Conservation (phyloP, 2,329 filamentous ascomycete genomes). For the Sporothrix schenckii region DNA sequence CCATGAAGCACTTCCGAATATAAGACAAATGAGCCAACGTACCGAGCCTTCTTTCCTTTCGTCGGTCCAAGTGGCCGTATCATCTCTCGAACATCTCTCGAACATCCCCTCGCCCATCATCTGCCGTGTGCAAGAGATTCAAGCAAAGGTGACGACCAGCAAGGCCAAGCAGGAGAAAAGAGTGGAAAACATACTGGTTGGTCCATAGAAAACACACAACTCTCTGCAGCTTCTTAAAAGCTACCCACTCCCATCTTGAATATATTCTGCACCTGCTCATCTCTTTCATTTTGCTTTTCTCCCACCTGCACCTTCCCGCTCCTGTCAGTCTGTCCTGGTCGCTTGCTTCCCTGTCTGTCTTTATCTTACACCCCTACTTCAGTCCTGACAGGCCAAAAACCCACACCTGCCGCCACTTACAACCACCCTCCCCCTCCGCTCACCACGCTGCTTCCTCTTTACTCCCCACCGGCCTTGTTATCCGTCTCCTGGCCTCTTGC, state of each 20-base stretch:
- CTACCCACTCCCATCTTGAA: background rate
- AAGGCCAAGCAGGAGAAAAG: background rate
- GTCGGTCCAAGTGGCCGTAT: slow-evolving; percentile 8
- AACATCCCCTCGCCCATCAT: background rate
- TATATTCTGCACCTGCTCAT: background rate
- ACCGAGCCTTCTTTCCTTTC: background rate
- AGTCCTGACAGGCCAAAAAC: background rate
- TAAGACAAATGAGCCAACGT: background rate
- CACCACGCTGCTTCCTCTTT: background rate
- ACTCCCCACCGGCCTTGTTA: background rate
- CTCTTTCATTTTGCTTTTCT: background rate
- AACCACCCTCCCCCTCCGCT: background rate
- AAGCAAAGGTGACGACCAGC: background rate
- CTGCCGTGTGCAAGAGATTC: background rate
- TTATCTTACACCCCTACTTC: slow-evolving; percentile 1
- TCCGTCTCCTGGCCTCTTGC: background rate
- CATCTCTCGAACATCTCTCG: background rate
- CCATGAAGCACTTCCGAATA: background rate
- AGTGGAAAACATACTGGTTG: background rate
- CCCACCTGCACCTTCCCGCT: background rate
- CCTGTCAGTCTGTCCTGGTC: background rate
- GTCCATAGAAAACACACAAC: background rate
- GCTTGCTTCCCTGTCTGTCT: background rate
- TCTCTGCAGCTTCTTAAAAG: background rate
- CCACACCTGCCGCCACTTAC: slow-evolving; percentile 9